Evolutionary conservation across 495 filamentous ascomycete species (phyloP), one percentile per base, ranked within the genome.

Genomic region (Penicillium alfredii): DNA sequence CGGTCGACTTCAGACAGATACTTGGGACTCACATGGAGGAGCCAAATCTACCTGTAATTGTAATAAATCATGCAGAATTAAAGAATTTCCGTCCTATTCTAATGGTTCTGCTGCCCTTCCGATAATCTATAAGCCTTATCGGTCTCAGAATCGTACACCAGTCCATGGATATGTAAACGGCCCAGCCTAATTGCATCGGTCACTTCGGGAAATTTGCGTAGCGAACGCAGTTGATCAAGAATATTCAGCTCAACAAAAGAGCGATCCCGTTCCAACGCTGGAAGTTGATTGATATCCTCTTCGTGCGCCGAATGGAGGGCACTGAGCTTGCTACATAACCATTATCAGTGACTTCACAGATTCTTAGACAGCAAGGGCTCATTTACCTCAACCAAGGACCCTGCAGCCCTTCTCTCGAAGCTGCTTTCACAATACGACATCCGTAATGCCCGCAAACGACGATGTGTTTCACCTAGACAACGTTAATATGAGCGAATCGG

Each of bases 371-470:
- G 12, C 16, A 21, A 28, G 11, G 24, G 8, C 8, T 20, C 9
- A 15, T 27, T 22, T 44, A 47, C 52, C 43, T 50, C 22, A 24
- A 34, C 52, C 52, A 56, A 6, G 45, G 52, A 6, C 49, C 49
- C 20, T 41, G 22, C 16, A 53, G 20, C 3, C 49, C 49, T 8
- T 49, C 32, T 16, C 45, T 34, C 12, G 51, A 44, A 7, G 38
- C 33, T 10, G 53, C 24, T 34, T 50, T 59, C 8, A 71, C 53
- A 23, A 68, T 49, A 4, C 51, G 54, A 46, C 66, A 71, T 13
- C 53, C 61, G 19, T 69, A 69, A 30, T 71, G 66, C 3, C 63
- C 66, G 38, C 64, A 68, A 11, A 71, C 45, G 11, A 69, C 47
- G 16, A 71, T 61, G 29, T 71, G 63, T 6, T 59, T 51, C 9